Percentiles rank a stretch among this genome's conserved stretches.
phyloP scores from a whole-genome alignment of 306 rosid species.

The Glycyrrhiza uralensis region DNA sequence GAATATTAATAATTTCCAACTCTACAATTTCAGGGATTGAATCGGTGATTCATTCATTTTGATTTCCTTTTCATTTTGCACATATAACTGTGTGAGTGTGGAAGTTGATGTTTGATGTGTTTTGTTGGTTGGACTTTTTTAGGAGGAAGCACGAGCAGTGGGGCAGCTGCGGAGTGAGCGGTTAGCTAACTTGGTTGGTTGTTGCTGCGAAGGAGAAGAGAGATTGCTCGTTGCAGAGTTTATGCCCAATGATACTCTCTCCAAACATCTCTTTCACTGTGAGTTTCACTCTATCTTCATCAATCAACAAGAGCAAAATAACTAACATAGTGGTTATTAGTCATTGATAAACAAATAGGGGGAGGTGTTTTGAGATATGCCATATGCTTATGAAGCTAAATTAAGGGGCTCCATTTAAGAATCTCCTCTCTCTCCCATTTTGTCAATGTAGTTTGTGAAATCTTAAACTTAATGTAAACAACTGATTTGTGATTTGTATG shows the following conservation, averaged over 20 bases:
- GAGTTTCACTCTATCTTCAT: slow-evolving; percentile 13
- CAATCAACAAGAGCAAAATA: background rate
- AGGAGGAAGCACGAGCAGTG: slow-evolving; percentile 88
- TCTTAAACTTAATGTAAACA: background rate
- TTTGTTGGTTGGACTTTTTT: slow-evolving; percentile 21
- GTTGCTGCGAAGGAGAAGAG: slow-evolving; percentile 87
- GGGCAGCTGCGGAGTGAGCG: slow-evolving; percentile 76
- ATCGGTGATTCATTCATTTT: too few relatives aligned
- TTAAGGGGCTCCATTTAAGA: background rate
- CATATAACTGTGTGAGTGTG: background rate
- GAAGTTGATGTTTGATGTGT: slow-evolving; percentile 16
- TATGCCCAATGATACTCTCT: slow-evolving; percentile 92
- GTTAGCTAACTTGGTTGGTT: slow-evolving; percentile 79
- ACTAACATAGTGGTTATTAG: background rate
- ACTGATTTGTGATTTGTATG: slow-evolving; percentile 28
- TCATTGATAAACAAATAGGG: background rate
- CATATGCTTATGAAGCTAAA: background rate
- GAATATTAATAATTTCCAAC: too few relatives aligned
- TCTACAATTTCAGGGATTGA: too few relatives aligned
- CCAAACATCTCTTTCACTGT: slow-evolving; percentile 93
- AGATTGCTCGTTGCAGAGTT: slow-evolving; percentile 88
- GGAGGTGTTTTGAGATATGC: background rate
- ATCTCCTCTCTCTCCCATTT: background rate
- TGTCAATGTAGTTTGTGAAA: slow-evolving; percentile 9
- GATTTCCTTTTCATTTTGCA: background rate